Conservation (phyloP, 352 stramenopile species). For the Phytophthora cryptogea region DNA sequence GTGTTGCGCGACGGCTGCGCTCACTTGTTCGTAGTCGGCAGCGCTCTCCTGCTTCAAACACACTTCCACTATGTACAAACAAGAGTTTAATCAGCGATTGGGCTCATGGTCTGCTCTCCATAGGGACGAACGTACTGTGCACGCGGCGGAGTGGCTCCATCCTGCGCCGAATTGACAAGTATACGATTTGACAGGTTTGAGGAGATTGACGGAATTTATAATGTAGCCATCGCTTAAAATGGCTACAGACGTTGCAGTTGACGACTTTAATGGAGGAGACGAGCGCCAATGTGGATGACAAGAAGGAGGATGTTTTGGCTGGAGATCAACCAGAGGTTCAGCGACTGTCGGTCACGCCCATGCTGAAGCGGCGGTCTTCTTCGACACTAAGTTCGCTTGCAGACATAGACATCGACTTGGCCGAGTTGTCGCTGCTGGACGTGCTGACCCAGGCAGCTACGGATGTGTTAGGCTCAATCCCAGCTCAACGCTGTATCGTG, state of each 20-base stretch:
- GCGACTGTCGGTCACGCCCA: constrained; percentile 3
- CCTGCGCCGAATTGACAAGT: neutral
- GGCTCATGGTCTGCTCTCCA: neutral
- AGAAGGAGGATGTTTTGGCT: neutral
- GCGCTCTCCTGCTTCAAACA: constrained; percentile 55
- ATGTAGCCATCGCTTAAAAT: constrained; percentile 26
- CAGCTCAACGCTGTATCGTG: constrained; percentile 51
- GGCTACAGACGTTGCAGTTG: constrained; percentile 13
- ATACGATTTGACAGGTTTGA: neutral
- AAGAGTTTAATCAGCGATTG: neutral
- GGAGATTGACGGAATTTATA: neutral
- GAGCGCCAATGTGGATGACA: neutral
- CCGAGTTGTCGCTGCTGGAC: constrained; percentile 29
- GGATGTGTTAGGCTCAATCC: constrained; percentile 45
- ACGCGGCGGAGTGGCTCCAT: constrained; percentile 26
- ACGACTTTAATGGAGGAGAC: neutral
- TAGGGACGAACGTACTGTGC: constrained; percentile 21
- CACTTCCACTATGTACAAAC: constrained; percentile 53
- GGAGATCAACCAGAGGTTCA: constrained; percentile 5
- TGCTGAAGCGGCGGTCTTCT: constrained; percentile 12
- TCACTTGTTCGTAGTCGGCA: constrained; percentile 42
- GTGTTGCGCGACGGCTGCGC: constrained; percentile 25
- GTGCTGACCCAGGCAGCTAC: constrained; percentile 45
- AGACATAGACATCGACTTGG: constrained; percentile 22
- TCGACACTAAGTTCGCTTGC: constrained; percentile 6